phyloP scores from a whole-genome alignment of 192 early-diverging fungal genomes.

The Chytriomyces confervae region DNA sequence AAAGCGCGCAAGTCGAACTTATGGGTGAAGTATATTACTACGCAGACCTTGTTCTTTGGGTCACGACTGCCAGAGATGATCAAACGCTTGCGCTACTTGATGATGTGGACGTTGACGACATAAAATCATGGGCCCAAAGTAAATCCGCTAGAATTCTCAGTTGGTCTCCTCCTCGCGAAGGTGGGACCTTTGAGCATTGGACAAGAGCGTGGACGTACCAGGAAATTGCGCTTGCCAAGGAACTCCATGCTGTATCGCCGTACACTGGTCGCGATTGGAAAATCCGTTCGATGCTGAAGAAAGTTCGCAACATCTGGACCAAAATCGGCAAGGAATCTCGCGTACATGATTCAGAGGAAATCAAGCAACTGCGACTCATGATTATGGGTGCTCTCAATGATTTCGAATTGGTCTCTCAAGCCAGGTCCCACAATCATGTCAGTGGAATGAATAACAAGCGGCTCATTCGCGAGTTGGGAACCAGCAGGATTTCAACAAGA shows the following conservation, averaged over 20 bases:
- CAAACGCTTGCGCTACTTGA: too few species aligned
- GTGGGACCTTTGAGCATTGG: background rate
- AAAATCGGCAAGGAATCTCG: background rate
- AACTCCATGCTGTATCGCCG: background rate
- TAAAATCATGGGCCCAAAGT: too few species aligned
- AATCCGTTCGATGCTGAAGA: background rate
- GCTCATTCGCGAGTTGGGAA: too few species aligned
- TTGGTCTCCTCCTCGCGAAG: too few species aligned
- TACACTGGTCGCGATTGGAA: slow-evolving; percentile 2
- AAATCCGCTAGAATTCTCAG: too few species aligned
- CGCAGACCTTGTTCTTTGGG: too few species aligned
- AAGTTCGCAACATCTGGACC: background rate
- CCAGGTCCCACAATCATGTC: background rate
- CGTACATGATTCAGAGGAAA: background rate
- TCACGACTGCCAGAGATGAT: too few species aligned
- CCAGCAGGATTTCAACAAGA: too few species aligned
- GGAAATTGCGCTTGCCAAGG: slow-evolving; percentile 4
- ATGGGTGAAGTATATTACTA: too few species aligned
- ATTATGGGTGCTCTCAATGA: background rate
- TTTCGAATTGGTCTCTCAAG: slow-evolving; percentile 2
- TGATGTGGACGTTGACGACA: too few species aligned
- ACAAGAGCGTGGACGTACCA: slow-evolving; percentile 4
- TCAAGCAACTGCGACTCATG: background rate
- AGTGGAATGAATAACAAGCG: background rate
- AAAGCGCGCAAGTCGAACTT: too few species aligned